Conservation (phyloP, 495 filamentous ascomycete genomes). For the Penicillium dipodomyicola region DNA sequence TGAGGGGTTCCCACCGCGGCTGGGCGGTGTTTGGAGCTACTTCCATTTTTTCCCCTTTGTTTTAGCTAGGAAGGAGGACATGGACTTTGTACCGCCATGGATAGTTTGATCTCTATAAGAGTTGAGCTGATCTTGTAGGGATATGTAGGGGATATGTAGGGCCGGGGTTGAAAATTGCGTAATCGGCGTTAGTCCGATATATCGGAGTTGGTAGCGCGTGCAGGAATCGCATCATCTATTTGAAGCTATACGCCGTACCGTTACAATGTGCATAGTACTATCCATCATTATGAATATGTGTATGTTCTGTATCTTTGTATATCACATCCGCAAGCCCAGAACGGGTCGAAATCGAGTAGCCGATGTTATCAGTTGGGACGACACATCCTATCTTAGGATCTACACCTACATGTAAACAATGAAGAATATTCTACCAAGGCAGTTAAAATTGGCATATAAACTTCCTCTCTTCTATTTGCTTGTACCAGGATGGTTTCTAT, state of each 20-base stretch:
- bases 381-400: background rate
- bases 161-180: constrained; percentile 13
- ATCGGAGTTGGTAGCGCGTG: constrained; percentile 16
- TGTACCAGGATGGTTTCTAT: too few species aligned
- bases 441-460: too few species aligned
- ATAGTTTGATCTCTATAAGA: background rate
- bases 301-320: background rate
- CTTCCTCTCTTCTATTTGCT: too few species aligned
- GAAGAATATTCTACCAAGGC: too few species aligned
- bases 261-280: background rate
- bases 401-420: too few species aligned
- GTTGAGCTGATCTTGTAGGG: background rate
- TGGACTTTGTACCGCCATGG: background rate
- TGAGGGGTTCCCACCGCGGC: constrained; percentile 16
- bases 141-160: constrained; percentile 1
- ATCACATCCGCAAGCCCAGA: background rate
- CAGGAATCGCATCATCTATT: background rate
- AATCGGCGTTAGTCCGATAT: constrained; percentile 25
- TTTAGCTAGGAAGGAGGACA: background rate
- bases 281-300: background rate
- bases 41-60: constrained; percentile 13
- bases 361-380: constrained; percentile 18
- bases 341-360: constrained; percentile 26
- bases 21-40: background rate
- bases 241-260: background rate